Evolutionary conservation across 1,284 basidiomycete genomes (phyloP).

Genomic region (Irpex lacteus): DNA sequence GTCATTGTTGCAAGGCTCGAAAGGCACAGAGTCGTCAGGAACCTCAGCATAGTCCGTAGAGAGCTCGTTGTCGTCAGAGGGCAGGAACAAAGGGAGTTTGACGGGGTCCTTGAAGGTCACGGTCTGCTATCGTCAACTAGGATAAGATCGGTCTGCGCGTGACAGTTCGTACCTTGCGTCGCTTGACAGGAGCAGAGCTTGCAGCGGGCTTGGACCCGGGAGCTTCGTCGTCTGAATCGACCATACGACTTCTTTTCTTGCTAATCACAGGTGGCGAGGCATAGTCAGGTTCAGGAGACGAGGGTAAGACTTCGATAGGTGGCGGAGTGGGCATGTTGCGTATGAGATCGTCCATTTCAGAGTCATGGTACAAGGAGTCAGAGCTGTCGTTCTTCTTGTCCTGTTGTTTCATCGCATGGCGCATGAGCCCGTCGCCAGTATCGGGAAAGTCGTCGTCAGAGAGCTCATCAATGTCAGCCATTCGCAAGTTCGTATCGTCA

Average conservation of each 20-base stretch:
- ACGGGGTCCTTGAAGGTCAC: not conserved
- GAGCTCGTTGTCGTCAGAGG: not conserved
- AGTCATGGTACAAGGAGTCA: slow-evolving; percentile 36
- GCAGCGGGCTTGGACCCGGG: not conserved
- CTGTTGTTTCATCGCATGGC: slow-evolving; percentile 14
- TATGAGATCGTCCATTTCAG: slow-evolving; percentile 36
- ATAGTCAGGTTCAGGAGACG: too few species aligned
- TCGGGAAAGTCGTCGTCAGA: slow-evolving; percentile 44
- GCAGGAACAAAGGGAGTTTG: not conserved
- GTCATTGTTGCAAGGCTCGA: slow-evolving; percentile 18
- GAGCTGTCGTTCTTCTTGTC: slow-evolving; percentile 3
- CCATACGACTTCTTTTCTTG: slow-evolving; percentile 1
- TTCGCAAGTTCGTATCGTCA: slow-evolving; percentile 20
- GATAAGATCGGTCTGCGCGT: not conserved
- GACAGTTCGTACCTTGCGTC: not conserved
- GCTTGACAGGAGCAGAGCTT: not conserved
- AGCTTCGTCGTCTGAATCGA: not conserved
- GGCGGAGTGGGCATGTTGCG: slow-evolving; percentile 17
- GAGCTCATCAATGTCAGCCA: slow-evolving; percentile 14
- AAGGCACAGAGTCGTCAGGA: not conserved
- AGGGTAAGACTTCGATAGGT: not conserved
- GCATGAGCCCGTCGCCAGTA: slow-evolving; percentile 33
- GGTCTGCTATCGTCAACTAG: not conserved
- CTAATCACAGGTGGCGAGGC: not conserved
- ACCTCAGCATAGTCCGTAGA: not conserved